Conservation (phyloP, 495 filamentous ascomycete species). For the Hypoxylon perforatum region DNA sequence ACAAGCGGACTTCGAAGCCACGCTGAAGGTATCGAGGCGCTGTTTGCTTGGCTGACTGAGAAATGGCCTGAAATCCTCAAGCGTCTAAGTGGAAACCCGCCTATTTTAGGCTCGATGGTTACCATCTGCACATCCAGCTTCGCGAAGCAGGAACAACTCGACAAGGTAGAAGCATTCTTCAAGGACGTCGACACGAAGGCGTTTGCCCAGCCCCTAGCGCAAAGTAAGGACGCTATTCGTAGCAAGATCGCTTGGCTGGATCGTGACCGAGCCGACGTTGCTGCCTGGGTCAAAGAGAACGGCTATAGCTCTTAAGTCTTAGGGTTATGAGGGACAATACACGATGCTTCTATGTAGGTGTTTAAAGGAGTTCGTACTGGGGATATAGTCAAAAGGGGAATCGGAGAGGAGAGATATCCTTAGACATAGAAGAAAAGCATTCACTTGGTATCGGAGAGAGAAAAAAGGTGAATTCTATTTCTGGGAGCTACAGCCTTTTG, state of each 20-base stretch:
- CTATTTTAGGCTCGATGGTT: slow-evolving; percentile 89
- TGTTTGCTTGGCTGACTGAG: slow-evolving; percentile 84
- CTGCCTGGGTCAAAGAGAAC: slow-evolving; percentile 61
- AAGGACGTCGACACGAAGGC: slow-evolving; percentile 80
- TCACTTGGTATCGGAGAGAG: slow-evolving; percentile 3
- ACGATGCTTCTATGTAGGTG: slow-evolving; percentile 3
- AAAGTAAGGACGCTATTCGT: slow-evolving; percentile 69
- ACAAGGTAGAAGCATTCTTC: slow-evolving; percentile 85
- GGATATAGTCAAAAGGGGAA: slow-evolving; percentile 17
- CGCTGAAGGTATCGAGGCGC: slow-evolving; percentile 77
- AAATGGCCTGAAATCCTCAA: slow-evolving; percentile 87
- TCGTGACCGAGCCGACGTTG: slow-evolving; percentile 67
- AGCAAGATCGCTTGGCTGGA: slow-evolving; percentile 70
- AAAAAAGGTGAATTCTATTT: background rate
- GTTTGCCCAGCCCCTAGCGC: slow-evolving; percentile 69
- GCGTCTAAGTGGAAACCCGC: slow-evolving; percentile 71
- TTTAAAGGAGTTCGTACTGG: slow-evolving; percentile 21
- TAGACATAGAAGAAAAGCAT: slow-evolving; percentile 35
- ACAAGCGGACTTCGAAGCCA: slow-evolving; percentile 82
- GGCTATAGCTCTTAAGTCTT: slow-evolving; percentile 35
- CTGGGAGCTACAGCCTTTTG: background rate
- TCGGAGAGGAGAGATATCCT: slow-evolving; percentile 34
- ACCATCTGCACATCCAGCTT: slow-evolving; percentile 86
- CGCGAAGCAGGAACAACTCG: slow-evolving; percentile 76
- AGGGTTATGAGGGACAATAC: background rate